Conservation (phyloP, 805 yeast genomes). For the Wickerhamomyces xylosicus region DNA sequence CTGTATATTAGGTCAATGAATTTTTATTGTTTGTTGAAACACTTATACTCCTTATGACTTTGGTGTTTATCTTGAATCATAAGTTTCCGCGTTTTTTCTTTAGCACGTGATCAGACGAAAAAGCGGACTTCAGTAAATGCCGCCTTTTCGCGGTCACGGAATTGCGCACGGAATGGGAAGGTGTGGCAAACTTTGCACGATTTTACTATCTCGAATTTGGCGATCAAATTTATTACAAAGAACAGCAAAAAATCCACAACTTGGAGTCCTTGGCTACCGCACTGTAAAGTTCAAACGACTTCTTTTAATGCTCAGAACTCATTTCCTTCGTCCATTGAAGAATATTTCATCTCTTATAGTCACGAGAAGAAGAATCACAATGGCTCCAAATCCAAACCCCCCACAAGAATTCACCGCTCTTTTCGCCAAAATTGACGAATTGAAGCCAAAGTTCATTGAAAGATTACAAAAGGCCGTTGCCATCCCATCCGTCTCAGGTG, state of each 20-base stretch:
- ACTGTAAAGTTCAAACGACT: too few species aligned
- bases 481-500: conserved; percentile 91
- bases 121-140: background rate
- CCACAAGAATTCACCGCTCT: conserved; percentile 10
- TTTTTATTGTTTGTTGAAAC: too few species aligned
- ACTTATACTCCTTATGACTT: too few species aligned
- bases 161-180: background rate
- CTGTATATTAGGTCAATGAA: background rate
- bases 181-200: too few species aligned
- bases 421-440: conserved; percentile 41
- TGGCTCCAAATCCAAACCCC: background rate
- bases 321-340: background rate
- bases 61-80: too few species aligned
- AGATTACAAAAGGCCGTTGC: conserved; percentile 79
- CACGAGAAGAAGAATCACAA: background rate
- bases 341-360: background rate
- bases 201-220: too few species aligned
- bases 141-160: background rate
- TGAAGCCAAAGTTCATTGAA: conserved; percentile 64
- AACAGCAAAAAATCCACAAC: background rate
- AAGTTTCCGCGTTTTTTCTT: too few species aligned
- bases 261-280: background rate
- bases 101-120: background rate
- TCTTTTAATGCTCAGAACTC: background rate
- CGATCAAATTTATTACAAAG: too few species aligned